A percentile compares a stretch with the other conserved stretches of the same genome.
These are phyloP conservation scores for Syzygium jambos DNA, from an alignment of 345 rosid genomes.

Conservation along the genomic window DNA sequence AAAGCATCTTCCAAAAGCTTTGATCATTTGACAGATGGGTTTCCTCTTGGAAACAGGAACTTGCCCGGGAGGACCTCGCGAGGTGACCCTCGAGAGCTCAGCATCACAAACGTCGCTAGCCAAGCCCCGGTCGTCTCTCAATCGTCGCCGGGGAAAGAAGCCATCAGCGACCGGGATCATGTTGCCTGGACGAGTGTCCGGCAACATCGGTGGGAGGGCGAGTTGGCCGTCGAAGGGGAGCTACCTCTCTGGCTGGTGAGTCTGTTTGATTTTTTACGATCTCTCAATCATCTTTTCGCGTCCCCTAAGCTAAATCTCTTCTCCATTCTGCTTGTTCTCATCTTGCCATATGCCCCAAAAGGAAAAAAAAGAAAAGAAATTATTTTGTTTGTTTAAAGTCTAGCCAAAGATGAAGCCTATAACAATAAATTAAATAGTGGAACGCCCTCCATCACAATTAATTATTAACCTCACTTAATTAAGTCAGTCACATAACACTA, in stretches of 20 bases:
- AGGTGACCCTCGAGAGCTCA: constrained; percentile 2
- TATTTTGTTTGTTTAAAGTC: background rate
- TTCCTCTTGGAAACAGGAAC: background rate
- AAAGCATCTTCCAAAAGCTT: constrained; percentile 8
- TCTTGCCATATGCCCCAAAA: background rate
- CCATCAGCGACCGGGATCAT: constrained; percentile 16
- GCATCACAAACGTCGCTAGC: constrained; percentile 22
- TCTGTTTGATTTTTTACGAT: background rate
- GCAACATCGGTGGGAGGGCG: constrained; percentile 82
- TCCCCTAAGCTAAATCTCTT: background rate
- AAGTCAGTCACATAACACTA: background rate
- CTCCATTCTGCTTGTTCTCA: background rate
- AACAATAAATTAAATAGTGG: background rate
- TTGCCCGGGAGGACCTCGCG: constrained; percentile 10
- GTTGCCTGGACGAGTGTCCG: constrained; percentile 84
- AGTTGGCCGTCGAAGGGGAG: constrained; percentile 62
- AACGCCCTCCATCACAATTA: background rate
- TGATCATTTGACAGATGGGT: background rate
- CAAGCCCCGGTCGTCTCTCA: constrained; percentile 7
- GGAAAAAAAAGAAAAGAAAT: background rate
- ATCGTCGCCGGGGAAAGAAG: constrained; percentile 21
- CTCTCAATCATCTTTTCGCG: background rate
- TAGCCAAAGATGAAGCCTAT: background rate
- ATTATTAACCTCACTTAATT: background rate
- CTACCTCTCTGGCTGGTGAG: constrained; percentile 92